Evolutionary conservation across 1,284 basidiomycete species (phyloP).

Genomic region (Cutaneotrichosporon mucoides): DNA sequence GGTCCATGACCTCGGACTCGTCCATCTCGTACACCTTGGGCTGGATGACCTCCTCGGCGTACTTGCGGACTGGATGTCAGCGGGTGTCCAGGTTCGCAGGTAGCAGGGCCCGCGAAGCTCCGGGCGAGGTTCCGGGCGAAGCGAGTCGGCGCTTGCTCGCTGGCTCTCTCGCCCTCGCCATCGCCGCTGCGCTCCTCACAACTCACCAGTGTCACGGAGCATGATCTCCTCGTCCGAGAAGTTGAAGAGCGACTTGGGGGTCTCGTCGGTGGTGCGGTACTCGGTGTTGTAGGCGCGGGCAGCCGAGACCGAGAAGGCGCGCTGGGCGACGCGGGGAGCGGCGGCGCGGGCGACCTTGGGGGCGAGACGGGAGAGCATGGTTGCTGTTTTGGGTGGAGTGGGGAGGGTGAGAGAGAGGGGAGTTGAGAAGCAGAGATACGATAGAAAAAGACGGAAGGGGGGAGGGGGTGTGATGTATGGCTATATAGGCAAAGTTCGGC

Average conservation of each 20-base stretch:
- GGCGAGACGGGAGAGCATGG: conserved; percentile 19
- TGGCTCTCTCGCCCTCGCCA: neutral
- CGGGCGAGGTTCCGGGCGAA: neutral
- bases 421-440: neutral
- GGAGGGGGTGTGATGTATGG: neutral
- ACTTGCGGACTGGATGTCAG: conserved; percentile 65
- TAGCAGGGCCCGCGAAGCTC: neutral
- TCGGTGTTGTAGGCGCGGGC: conserved; percentile 35
- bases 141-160: neutral
- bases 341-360: conserved; percentile 18
- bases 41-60: conserved; percentile 80
- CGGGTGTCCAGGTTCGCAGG: neutral
- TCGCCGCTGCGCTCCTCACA: no score
- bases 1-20: conserved; percentile 92
- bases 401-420: neutral
- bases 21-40: conserved; percentile 97
- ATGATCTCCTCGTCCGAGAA: conserved; percentile 90
- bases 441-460: neutral
- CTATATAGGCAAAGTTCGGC: neutral
- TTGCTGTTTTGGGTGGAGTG: conserved; percentile 6
- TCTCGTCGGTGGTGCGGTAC: conserved; percentile 41
- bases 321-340: conserved; percentile 9
- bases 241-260: conserved; percentile 56
- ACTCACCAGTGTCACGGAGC: conserved; percentile 76
- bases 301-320: conserved; percentile 25